Percentiles rank a stretch among this genome's conserved stretches.
phyloP scores from a whole-genome alignment of 2,329 filamentous ascomycete species.

The Beauveria australis region DNA sequence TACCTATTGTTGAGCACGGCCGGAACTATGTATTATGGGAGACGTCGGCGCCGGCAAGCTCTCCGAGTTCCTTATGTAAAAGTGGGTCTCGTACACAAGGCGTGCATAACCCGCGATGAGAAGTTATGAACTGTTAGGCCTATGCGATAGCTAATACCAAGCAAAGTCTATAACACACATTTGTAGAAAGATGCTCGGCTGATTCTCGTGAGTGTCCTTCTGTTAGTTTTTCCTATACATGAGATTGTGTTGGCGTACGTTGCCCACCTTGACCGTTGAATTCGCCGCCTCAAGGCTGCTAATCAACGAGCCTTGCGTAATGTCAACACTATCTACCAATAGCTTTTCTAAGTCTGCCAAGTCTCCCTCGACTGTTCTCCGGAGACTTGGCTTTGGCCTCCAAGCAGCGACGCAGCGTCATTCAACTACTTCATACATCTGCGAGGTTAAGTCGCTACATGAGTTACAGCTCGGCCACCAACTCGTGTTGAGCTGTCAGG shows the following conservation, averaged over 20 bases:
- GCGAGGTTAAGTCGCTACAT: neutral
- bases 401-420: constrained; percentile 1
- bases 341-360: no score
- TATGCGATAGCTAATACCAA: neutral
- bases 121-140: neutral
- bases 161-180: neutral
- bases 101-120: neutral
- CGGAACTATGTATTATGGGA: neutral
- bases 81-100: neutral
- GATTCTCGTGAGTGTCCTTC: no score
- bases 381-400: neutral
- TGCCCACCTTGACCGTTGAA: neutral
- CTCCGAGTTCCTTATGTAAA: constrained; percentile 1
- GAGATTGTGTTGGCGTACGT: no score
- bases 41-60: neutral
- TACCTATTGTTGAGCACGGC: neutral
- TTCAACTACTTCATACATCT: constrained; percentile 7
- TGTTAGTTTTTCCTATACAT: neutral
- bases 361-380: neutral
- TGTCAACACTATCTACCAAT: neutral
- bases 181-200: no score
- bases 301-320: neutral
- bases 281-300: neutral
- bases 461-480: no score
- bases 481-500: neutral